These are phyloP conservation scores for Aspergillus sp. DNA, from an alignment of 2,329 filamentous ascomycete genomes.

Conservation along the genomic window DNA sequence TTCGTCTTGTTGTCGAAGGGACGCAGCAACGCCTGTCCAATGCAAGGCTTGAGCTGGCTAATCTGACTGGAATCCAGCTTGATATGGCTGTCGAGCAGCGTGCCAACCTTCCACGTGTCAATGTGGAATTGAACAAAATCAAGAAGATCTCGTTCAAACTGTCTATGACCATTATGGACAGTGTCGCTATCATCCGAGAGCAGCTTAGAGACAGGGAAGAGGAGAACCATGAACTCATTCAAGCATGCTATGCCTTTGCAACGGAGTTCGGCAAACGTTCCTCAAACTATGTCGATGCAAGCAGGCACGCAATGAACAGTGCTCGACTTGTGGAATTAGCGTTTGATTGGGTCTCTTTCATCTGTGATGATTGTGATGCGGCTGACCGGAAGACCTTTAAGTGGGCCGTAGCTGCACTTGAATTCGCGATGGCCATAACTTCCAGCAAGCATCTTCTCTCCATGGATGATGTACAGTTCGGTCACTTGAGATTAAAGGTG, in stretches of 20 bases:
- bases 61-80: conserved; percentile 72
- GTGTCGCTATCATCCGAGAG: conserved; percentile 81
- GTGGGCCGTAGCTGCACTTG: conserved; percentile 90
- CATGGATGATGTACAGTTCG: conserved; percentile 80
- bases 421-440: conserved; percentile 97
- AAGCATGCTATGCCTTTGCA: conserved; percentile 97
- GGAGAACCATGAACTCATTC: conserved; percentile 89
- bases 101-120: conserved; percentile 87
- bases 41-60: conserved; percentile 69
- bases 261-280: conserved; percentile 96
- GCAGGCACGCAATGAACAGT: conserved; percentile 93
- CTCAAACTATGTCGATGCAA: conserved; percentile 90
- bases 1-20: conserved; percentile 81
- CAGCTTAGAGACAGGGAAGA: conserved; percentile 64
- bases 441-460: conserved; percentile 87
- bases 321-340: conserved; percentile 87
- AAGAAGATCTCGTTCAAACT: conserved; percentile 93
- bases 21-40: conserved; percentile 69
- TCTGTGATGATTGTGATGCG: conserved; percentile 91
- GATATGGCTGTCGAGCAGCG: conserved; percentile 86
- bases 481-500: conserved; percentile 73
- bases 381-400: conserved; percentile 93
- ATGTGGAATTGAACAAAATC: conserved; percentile 83
- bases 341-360: conserved; percentile 95
- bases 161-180: conserved; percentile 98